Conservation (phyloP, 176 grass and related monocot genomes). For the Musa schizocarpa region DNA sequence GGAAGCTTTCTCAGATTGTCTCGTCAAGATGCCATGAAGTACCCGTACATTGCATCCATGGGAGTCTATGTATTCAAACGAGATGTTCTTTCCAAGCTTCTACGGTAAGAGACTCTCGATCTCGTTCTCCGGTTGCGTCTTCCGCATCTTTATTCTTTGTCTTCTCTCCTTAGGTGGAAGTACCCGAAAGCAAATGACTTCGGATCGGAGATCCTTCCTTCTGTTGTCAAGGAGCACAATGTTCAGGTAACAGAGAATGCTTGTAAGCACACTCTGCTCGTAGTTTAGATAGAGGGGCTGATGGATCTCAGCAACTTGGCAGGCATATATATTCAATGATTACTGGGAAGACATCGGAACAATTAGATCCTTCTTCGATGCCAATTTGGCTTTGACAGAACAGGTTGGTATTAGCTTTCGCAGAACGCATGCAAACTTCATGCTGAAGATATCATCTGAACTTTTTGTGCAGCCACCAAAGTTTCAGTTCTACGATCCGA, state of each 20-base stretch:
- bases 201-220: conserved; percentile 60
- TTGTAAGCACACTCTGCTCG: background rate
- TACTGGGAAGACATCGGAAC: conserved; percentile 90
- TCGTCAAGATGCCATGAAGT: conserved; percentile 20
- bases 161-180: conserved; percentile 35
- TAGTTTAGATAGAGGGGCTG: background rate
- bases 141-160: background rate
- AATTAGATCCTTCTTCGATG: conserved; percentile 69
- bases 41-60: conserved; percentile 74
- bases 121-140: background rate
- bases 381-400: conserved; percentile 67
- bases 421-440: background rate
- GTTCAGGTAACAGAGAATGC: conserved; percentile 34
- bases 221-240: conserved; percentile 47
- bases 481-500: conserved; percentile 69
- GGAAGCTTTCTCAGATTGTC: conserved; percentile 36
- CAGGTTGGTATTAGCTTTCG: conserved; percentile 26
- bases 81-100: conserved; percentile 48
- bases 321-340: conserved; percentile 57
- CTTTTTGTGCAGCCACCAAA: conserved; percentile 34
- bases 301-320: background rate
- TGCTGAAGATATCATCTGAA: background rate
- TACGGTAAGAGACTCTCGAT: conserved; percentile 28
- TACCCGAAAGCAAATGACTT: conserved; percentile 65
- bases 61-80: conserved; percentile 75